Base-by-base conservation (phyloP, 1,284 basidiomycete species). In the Baeospora myosura region DNA sequence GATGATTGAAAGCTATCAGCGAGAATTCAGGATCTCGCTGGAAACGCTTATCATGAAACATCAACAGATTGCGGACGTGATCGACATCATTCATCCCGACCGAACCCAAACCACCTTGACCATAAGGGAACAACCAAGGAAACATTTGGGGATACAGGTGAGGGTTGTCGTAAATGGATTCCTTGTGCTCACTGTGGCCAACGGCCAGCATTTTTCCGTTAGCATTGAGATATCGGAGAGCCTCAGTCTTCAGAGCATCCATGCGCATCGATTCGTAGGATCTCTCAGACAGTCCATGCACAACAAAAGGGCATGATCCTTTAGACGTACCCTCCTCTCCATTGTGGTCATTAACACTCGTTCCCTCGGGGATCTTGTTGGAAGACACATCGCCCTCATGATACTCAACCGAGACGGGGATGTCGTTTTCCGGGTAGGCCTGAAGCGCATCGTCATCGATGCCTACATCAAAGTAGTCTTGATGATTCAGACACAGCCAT, bases 121-220 rank as follows among this genome's bases (percentile, higher is more conserved):
- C 63, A 52, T 64, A 64, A 3, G 63, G 64, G 43, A 66, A 67
- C 7, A 66, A 43, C 63, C 64, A 66, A 20, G 63, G 62, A 48
- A 62, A 62, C 49, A 61, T 58, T 25, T 52, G 34, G 6, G 61
- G 62, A 48, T 59, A 66, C 24, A 58, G 26, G 14, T 60, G 51
- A 3, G 56, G 54, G 47, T 64, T 64, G 18, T 60, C 53, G 33
- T 57, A 64, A 24, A 61, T 53, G 2, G 54, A 58, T 34, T 55
- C 43, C 5, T 8, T 31, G 17, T 41, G 30, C 28, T 11, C n/a
- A 4, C 10, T 36, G 38, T 55, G 52, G 1, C 56, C 56, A 28
- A 60, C 44, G 0, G 37, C 52, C 0, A 63, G 36, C 8, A 52
- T 37, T 31, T 49, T 48, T 0, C 56, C 54, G 11, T 42, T 39